Evolutionary conservation across 2,329 filamentous ascomycete genomes (phyloP).

Genomic region (Penicillium sp.): DNA sequence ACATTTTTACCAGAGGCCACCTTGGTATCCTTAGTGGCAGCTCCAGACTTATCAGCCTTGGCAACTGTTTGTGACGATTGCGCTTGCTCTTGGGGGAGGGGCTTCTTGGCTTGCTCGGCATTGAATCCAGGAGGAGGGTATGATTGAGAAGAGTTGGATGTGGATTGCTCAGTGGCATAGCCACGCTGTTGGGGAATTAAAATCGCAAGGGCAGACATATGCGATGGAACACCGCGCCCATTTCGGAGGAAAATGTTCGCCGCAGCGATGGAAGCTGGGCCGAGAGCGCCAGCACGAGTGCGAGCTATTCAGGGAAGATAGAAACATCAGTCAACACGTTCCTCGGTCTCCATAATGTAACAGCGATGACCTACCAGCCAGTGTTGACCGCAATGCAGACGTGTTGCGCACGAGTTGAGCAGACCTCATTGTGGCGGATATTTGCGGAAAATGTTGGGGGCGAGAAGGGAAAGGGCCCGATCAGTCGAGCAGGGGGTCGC

Average conservation of each 20-base stretch:
- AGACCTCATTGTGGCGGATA: slow-evolving; percentile 42
- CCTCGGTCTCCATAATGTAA: background rate
- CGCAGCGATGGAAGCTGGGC: slow-evolving; percentile 28
- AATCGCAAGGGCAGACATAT: slow-evolving; percentile 59
- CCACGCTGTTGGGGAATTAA: slow-evolving; percentile 53
- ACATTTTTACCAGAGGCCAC: slow-evolving; percentile 60
- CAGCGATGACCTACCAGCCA: slow-evolving; percentile 26
- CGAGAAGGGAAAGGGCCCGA: slow-evolving; percentile 24
- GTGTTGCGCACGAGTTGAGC: slow-evolving; percentile 40
- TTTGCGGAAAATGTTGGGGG: slow-evolving; percentile 31
- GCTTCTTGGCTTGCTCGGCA: slow-evolving; percentile 84
- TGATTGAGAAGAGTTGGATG: slow-evolving; percentile 47
- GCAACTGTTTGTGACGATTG: slow-evolving; percentile 21
- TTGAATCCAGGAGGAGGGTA: slow-evolving; percentile 89
- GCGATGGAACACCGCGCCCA: slow-evolving; percentile 46
- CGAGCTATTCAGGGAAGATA: slow-evolving; percentile 26
- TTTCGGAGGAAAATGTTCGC: slow-evolving; percentile 36
- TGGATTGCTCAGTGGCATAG: slow-evolving; percentile 60
- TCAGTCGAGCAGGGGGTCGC: slow-evolving; percentile 21
- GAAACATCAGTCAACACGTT: slow-evolving; percentile 2
- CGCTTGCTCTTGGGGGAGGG: slow-evolving; percentile 61
- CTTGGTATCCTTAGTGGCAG: slow-evolving; percentile 49
- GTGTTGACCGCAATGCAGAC: slow-evolving; percentile 30
- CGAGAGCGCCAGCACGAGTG: slow-evolving; percentile 32
- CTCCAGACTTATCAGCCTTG: slow-evolving; percentile 7